phyloP scores from a whole-genome alignment of 257 asterid species.

The Plantago major region DNA sequence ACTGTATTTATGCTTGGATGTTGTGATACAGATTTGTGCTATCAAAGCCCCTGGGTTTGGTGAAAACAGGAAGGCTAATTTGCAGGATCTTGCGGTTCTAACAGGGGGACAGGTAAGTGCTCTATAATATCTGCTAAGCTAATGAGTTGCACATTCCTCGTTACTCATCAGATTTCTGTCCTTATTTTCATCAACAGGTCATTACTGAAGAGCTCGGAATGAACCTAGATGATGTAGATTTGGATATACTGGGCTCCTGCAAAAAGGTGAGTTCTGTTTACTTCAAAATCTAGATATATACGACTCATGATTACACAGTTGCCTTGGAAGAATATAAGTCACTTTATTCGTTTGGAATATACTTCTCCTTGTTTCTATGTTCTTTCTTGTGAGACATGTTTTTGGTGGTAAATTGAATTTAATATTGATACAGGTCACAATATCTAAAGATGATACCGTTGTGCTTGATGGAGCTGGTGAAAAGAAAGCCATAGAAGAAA shows the following conservation, averaged over 20 bases:
- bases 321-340: neutral
- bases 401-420: neutral
- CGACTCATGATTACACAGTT: neutral
- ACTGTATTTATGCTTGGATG: neutral
- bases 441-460: constrained; percentile 90
- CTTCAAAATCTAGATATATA: neutral
- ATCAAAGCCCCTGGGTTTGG: constrained; percentile 97
- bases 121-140: neutral
- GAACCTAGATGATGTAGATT: constrained; percentile 71
- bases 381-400: neutral
- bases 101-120: constrained; percentile 80
- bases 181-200: constrained; percentile 36
- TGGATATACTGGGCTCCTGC: constrained; percentile 85
- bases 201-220: constrained; percentile 94
- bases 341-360: too few relatives aligned
- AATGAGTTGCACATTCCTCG: neutral
- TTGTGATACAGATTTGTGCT: constrained; percentile 69
- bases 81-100: constrained; percentile 84
- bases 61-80: constrained; percentile 71
- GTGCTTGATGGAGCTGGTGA: constrained; percentile 92
- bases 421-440: constrained; percentile 47
- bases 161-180: neutral
- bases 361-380: neutral
- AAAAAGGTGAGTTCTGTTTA: constrained; percentile 68
- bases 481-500: constrained; percentile 74